A percentile compares a stretch with the other conserved stretches of the same genome.
phyloP scores from a whole-genome alignment of 805 yeast species.

The Wickerhamomyces ciferrii region DNA sequence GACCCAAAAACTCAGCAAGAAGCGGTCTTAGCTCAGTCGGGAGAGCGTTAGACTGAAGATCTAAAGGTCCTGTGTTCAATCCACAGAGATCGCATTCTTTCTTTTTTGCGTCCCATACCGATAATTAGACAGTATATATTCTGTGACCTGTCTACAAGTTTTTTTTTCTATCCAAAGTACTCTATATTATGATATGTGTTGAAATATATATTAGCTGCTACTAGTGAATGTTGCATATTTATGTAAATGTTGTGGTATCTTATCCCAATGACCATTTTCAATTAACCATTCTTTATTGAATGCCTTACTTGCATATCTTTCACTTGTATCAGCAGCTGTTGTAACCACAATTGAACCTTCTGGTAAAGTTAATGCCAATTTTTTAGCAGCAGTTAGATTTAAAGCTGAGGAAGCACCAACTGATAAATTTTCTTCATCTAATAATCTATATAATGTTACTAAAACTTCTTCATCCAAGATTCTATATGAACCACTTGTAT shows the following conservation, averaged over 20 bases:
- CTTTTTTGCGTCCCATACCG: no score
- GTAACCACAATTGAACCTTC: slow-evolving; percentile 21
- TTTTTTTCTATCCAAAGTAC: no score
- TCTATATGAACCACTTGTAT: slow-evolving; percentile 13
- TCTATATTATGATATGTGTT: no score
- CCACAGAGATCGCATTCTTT: not conserved
- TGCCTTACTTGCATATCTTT: slow-evolving; percentile 18
- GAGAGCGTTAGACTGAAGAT: slow-evolving; percentile 1
- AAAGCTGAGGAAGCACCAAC: slow-evolving; percentile 20
- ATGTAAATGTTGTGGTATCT: slow-evolving; percentile 12
- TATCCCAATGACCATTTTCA: slow-evolving; percentile 17
- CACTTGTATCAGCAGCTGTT: slow-evolving; percentile 16
- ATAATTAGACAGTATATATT: no score
- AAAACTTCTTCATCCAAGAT: slow-evolving; percentile 14
- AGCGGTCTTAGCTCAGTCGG: slow-evolving; percentile 1
- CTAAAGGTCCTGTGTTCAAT: slow-evolving; percentile 1
- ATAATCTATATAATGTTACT: slow-evolving; percentile 11
- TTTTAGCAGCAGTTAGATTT: slow-evolving; percentile 17
- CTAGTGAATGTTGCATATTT: slow-evolving; percentile 12
- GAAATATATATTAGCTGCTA: no score
- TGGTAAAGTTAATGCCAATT: slow-evolving; percentile 16
- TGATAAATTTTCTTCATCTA: slow-evolving; percentile 12
- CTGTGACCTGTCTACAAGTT: no score
- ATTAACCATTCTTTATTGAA: slow-evolving; percentile 14
- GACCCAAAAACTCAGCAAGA: not conserved